Percentiles rank a stretch among this genome's conserved stretches.
phyloP scores from a whole-genome alignment of 768 basidiomycete species.

The Auricularia heimuer region DNA sequence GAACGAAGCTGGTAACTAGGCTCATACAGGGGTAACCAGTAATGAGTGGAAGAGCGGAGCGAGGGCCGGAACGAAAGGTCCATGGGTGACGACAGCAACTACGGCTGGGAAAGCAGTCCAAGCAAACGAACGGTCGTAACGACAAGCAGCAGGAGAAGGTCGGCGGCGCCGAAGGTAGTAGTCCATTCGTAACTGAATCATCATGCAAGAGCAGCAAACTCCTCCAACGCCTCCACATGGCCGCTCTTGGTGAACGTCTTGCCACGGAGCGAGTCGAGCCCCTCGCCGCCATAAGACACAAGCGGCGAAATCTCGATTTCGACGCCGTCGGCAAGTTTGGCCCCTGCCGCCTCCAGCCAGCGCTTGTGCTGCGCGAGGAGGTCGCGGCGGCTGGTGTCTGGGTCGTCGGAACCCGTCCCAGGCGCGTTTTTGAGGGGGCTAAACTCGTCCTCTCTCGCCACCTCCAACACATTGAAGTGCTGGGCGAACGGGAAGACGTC shows the following conservation, averaged over 20 bases:
- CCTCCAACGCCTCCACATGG: constrained; percentile 50
- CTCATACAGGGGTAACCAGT: neutral
- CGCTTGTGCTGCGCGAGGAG: constrained; percentile 78
- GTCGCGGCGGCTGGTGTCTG: constrained; percentile 83
- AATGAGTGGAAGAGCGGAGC: neutral
- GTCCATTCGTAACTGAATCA: neutral
- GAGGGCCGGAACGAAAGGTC: too few relatives aligned
- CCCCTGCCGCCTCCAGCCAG: constrained; percentile 76
- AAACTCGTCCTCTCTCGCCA: constrained; percentile 82
- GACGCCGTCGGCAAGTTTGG: constrained; percentile 54
- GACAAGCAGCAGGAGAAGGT: neutral
- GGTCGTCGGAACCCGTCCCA: constrained; percentile 81
- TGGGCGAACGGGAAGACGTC: constrained; percentile 94
- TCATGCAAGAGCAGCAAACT: constrained; percentile 16
- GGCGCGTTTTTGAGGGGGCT: constrained; percentile 97
- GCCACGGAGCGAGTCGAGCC: constrained; percentile 67
- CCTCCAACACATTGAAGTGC: constrained; percentile 79
- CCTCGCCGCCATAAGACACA: constrained; percentile 89
- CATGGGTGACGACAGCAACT: neutral
- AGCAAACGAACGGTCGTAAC: neutral
- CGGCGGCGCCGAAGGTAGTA: neutral
- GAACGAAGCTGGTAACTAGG: neutral
- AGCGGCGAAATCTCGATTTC: constrained; percentile 88
- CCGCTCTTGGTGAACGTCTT: constrained; percentile 72
- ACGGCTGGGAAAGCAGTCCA: neutral